phyloP scores from a whole-genome alignment of 2,329 filamentous ascomycete genomes.

The Metarhizium anisopliae region DNA sequence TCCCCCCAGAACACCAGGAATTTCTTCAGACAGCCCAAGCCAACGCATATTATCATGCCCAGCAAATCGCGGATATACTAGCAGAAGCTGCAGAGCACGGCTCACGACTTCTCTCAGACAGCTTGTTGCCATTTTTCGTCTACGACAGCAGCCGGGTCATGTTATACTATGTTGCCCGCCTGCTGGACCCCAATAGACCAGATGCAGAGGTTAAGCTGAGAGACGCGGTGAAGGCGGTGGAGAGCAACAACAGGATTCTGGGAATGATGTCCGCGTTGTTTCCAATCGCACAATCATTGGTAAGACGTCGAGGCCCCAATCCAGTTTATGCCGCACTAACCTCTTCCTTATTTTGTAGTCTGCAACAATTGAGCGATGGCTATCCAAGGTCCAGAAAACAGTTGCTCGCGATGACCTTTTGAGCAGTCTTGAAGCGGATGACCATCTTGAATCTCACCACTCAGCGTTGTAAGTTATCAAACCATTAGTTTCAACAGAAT shows the following conservation, averaged over 20 bases:
- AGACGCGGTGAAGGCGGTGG: constrained; percentile 29
- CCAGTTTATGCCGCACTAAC: not conserved
- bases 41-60: constrained; percentile 29
- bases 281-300: constrained; percentile 29
- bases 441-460: constrained; percentile 13
- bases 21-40: constrained; percentile 27
- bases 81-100: constrained; percentile 32
- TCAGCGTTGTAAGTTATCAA: constrained; percentile 10
- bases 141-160: constrained; percentile 39
- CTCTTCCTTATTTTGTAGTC: constrained; percentile 14
- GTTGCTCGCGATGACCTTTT: constrained; percentile 12
- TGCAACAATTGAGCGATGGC: constrained; percentile 29
- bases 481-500: not conserved
- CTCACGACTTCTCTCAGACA: constrained; percentile 31
- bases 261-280: constrained; percentile 28
- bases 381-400: constrained; percentile 26
- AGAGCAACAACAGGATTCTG: constrained; percentile 28
- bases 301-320: constrained; percentile 11
- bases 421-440: constrained; percentile 12
- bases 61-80: constrained; percentile 28
- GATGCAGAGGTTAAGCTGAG: constrained; percentile 26
- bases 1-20: constrained; percentile 27
- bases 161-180: constrained; percentile 36
- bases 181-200: constrained; percentile 26
- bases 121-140: constrained; percentile 34